Conservation (phyloP, 257 asterid species). For the Salvia miltiorrhiza region DNA sequence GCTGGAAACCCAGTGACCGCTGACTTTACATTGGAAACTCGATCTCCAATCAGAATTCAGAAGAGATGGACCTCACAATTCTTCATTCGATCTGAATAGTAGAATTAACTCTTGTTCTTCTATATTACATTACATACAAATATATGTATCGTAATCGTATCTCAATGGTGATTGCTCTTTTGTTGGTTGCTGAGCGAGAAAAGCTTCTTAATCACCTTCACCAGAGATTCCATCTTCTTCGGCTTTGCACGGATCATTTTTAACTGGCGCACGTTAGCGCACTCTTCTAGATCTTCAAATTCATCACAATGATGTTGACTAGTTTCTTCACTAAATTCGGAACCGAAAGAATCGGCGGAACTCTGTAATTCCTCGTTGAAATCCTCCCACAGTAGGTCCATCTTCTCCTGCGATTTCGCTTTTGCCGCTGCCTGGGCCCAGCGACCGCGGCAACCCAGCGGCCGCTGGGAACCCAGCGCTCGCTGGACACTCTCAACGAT, state of each 20-base stretch:
- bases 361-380: constrained; percentile 33
- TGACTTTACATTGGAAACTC: neutral
- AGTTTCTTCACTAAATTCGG: neutral
- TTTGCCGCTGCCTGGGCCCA: neutral
- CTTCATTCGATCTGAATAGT: neutral
- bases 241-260: neutral
- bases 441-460: no score
- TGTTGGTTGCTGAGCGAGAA: constrained; percentile 16
- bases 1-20: no score
- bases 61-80: neutral
- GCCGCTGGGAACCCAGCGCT: no score
- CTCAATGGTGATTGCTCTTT: neutral
- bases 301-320: neutral
- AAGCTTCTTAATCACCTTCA: constrained; percentile 42
- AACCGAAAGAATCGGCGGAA: neutral
- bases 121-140: neutral
- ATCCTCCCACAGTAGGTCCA: constrained; percentile 63
- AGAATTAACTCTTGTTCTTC: neutral
- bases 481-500: no score
- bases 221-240: constrained; percentile 25
- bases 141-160: neutral
- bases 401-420: constrained; percentile 35
- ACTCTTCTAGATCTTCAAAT: constrained; percentile 9
- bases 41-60: neutral
- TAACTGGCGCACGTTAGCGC: neutral